Percentiles rank a stretch among this genome's conserved stretches.
Conservation (phyloP, 495 filamentous ascomycete species). For the Neurospora tetrasperma region DNA sequence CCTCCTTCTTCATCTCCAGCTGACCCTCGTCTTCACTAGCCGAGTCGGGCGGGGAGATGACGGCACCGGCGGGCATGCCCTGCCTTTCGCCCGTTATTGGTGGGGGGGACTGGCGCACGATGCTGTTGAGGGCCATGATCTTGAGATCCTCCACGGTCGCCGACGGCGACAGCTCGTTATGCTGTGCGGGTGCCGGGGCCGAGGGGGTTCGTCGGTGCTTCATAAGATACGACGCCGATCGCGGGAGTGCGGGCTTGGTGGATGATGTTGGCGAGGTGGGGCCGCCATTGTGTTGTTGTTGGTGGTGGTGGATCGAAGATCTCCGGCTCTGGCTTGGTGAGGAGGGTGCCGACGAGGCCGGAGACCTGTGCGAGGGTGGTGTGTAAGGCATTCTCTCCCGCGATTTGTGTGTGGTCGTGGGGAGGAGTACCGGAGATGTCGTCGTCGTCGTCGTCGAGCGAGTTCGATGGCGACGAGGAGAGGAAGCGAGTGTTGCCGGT, state of each 20-base stretch:
- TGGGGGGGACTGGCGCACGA: conserved; percentile 69
- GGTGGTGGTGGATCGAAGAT: conserved; percentile 39
- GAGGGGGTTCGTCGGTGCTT: conserved; percentile 41
- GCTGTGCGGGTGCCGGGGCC: conserved; percentile 18
- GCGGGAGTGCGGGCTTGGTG: conserved; percentile 47
- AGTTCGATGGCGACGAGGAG: conserved; percentile 8
- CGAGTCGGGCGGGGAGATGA: conserved; percentile 85
- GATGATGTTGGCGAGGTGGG: conserved; percentile 3
- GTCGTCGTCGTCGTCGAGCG: conserved; percentile 4
- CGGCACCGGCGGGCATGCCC: conserved; percentile 63
- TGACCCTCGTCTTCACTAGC: conserved; percentile 61
- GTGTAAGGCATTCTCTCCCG: conserved; percentile 74
- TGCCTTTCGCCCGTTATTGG: conserved; percentile 52
- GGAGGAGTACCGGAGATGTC: background rate
- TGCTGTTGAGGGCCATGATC: conserved; percentile 35
- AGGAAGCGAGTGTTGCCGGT: conserved; percentile 1
- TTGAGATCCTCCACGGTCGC: conserved; percentile 42
- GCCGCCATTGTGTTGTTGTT: conserved; percentile 22
- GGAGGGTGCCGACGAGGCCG: conserved; percentile 55
- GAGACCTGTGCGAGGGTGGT: conserved; percentile 72
- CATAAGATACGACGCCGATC: conserved; percentile 67
- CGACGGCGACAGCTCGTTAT: conserved; percentile 31
- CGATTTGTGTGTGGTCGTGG: background rate
- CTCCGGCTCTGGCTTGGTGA: conserved; percentile 52
- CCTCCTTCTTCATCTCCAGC: background rate